phyloP scores from a whole-genome alignment of 169 alveolate genomes.

The Plasmodium blacklocki region DNA sequence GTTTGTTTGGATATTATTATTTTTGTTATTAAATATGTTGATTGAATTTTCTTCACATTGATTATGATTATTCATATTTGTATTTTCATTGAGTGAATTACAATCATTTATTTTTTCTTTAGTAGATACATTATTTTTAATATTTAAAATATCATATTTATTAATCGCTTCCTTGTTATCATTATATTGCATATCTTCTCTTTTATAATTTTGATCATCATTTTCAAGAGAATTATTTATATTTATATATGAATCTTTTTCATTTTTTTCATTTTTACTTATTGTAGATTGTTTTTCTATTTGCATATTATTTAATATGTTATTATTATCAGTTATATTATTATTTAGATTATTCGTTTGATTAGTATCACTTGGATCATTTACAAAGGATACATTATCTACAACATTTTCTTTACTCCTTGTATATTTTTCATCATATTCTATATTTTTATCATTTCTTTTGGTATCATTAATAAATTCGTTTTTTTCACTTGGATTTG shows the following conservation, averaged over 20 bases:
- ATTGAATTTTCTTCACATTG: too few species aligned
- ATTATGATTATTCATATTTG: too few species aligned
- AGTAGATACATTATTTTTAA: too few species aligned
- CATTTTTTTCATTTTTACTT: not conserved
- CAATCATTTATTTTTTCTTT: too few species aligned
- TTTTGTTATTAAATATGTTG: not conserved
- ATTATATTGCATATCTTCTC: constrained; percentile 47
- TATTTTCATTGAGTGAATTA: too few species aligned
- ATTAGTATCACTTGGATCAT: constrained; percentile 28
- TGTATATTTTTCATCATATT: not conserved
- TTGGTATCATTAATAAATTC: not conserved
- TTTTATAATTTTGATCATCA: constrained; percentile 29
- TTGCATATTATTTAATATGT: too few species aligned
- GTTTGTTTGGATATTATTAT: not conserved
- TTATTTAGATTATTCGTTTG: constrained; percentile 44
- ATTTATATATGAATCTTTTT: not conserved
- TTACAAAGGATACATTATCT: constrained; percentile 46
- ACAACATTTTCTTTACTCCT: constrained; percentile 6
- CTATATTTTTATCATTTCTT: too few species aligned
- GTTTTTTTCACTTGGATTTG: not conserved
- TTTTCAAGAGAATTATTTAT: not conserved
- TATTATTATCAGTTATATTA: not conserved
- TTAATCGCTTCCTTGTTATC: not conserved
- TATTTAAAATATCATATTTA: too few species aligned
- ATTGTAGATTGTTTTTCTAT: not conserved